phyloP scores from a whole-genome alignment of 345 rosid species.

The Eucalyptus fibrosa region DNA sequence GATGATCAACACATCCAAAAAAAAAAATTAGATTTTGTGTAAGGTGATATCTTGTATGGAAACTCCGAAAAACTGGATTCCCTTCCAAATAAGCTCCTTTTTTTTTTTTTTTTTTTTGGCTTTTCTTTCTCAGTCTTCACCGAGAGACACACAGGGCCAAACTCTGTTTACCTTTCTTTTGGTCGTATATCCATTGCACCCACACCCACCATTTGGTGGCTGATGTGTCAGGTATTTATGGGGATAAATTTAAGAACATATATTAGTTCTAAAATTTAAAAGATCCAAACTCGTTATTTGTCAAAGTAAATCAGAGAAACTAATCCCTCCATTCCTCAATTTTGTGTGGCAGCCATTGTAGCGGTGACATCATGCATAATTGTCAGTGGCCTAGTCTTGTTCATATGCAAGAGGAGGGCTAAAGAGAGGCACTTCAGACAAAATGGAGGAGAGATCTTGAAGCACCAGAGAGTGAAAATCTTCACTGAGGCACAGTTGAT shows the following conservation, averaged over 20 bases:
- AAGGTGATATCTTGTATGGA: no score
- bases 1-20: no score
- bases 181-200: no score
- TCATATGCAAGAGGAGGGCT: background rate
- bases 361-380: fast-evolving
- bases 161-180: no score
- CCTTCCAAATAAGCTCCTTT: no score
- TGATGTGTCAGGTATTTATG: background rate
- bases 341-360: background rate
- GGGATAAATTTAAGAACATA: fast-evolving
- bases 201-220: background rate
- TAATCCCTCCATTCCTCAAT: background rate
- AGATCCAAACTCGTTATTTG: background rate
- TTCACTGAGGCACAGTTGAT: background rate
- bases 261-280: background rate
- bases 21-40: no score
- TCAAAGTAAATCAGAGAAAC: background rate
- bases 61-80: no score
- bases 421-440: background rate
- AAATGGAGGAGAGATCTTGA: background rate
- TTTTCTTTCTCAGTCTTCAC: no score
- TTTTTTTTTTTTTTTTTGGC: no score
- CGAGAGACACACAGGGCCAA: no score
- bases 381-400: background rate
- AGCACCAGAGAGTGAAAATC: background rate